Evolutionary conservation across 2,329 filamentous ascomycete species (phyloP).

Genomic region (Cytospora piceae): DNA sequence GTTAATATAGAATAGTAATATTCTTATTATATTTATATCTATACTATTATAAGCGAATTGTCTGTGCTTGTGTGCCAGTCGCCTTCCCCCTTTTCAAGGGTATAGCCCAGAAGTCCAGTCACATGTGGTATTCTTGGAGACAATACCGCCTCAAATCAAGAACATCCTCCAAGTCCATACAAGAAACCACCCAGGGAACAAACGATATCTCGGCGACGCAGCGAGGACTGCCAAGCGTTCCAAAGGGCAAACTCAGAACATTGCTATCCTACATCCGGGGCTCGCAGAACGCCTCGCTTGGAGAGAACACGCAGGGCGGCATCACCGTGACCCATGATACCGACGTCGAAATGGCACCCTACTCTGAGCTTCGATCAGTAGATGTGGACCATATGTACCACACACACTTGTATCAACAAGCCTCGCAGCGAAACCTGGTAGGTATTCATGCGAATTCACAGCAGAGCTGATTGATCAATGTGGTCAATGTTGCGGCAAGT

Average conservation of each 20-base stretch:
- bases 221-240: background rate
- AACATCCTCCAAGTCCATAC: background rate
- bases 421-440: background rate
- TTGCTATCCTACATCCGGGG: background rate
- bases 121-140: conserved; percentile 2
- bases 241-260: background rate
- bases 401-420: conserved; percentile 8
- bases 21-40: no score
- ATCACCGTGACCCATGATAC: background rate
- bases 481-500: no score
- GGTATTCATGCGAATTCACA: background rate
- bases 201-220: background rate
- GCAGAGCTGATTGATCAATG: no score
- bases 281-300: background rate
- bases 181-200: background rate
- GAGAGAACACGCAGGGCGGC: background rate
- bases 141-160: background rate
- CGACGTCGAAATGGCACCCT: conserved; percentile 1
- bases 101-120: background rate
- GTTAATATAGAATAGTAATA: no score
- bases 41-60: no score
- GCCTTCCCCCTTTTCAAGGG: background rate
- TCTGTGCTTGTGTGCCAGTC: conserved; percentile 1
- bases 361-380: background rate
- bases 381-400: conserved; percentile 4